Evolutionary conservation across 352 stramenopile genomes (phyloP).

Genomic region (Pythium utonaiense): DNA sequence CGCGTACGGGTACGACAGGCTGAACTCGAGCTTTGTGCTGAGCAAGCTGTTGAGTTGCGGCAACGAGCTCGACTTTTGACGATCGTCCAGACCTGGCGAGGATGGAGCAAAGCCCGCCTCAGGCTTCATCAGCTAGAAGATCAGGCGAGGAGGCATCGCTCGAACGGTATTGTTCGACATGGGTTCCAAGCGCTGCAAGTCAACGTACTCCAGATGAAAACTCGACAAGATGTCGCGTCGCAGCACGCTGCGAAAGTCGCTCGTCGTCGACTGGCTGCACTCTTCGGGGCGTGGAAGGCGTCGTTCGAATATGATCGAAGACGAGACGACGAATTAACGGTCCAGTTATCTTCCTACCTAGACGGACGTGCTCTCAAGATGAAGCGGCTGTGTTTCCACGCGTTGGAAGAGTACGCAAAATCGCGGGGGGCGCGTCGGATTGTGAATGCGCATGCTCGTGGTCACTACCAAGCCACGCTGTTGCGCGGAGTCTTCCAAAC

Average conservation of each 20-base stretch:
- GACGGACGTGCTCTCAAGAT: not conserved
- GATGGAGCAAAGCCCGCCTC: not conserved
- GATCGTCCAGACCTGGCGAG: not conserved
- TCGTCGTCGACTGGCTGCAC: not conserved
- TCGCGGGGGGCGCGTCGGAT: slow-evolving; percentile 1
- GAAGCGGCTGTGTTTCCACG: slow-evolving; percentile 6
- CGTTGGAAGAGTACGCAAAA: slow-evolving; percentile 11
- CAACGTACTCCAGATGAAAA: not conserved
- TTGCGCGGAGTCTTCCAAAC: slow-evolving; percentile 22
- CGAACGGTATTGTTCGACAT: not conserved
- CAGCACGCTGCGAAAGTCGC: not conserved
- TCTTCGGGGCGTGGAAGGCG: slow-evolving; percentile 10
- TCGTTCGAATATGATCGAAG: not conserved
- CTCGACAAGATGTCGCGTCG: not conserved
- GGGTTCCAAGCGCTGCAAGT: not conserved
- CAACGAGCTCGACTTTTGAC: not conserved
- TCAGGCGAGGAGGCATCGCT: not conserved
- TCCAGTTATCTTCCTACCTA: not conserved
- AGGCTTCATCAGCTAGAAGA: not conserved
- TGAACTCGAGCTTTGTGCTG: not conserved
- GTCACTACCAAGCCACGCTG: slow-evolving; percentile 25
- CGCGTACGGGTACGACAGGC: not conserved
- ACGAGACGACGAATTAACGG: not conserved
- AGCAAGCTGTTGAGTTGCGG: not conserved
- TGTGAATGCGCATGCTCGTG: slow-evolving; percentile 28